Evolutionary conservation across 2,329 filamentous ascomycete species (phyloP).

Genomic region (Simplicillium sp.): DNA sequence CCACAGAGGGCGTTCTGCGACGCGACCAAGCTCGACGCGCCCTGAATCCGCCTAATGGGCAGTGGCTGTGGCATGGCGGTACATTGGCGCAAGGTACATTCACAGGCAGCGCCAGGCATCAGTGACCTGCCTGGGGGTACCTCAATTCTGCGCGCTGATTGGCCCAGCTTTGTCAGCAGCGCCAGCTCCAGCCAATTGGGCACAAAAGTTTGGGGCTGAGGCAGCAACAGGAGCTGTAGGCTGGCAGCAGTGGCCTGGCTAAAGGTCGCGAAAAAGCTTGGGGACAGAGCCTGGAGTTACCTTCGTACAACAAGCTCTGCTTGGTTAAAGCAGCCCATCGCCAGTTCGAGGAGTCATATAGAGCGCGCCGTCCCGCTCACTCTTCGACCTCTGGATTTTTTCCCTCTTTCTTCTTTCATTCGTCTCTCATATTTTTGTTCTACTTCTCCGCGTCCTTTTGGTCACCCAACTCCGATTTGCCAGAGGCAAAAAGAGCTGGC

Average conservation of each 20-base stretch:
- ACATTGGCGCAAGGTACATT: conserved; percentile 11
- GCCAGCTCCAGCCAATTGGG: conserved; percentile 16
- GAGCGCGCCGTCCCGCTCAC: not conserved
- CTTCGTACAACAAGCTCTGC: not conserved
- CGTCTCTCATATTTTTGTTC: not conserved
- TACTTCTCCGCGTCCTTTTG: not conserved
- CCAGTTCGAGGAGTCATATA: conserved; percentile 1
- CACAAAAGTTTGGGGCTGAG: conserved; percentile 21
- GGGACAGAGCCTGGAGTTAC: not conserved
- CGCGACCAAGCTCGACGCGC: conserved; percentile 15
- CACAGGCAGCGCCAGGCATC: conserved; percentile 18
- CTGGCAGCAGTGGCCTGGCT: not conserved
- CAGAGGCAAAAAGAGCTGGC: not conserved
- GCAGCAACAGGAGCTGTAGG: conserved; percentile 16
- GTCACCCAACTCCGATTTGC: not conserved
- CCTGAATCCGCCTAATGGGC: conserved; percentile 6
- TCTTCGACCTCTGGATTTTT: not conserved
- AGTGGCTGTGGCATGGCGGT: conserved; percentile 1
- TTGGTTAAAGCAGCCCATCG: not conserved
- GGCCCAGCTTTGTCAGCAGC: conserved; percentile 17
- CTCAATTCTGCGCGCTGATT: conserved; percentile 14
- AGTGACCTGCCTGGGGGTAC: conserved; percentile 16
- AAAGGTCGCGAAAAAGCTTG: conserved; percentile 15
- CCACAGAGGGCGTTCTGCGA: conserved; percentile 10
- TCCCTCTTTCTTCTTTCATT: not conserved